Percentiles rank a stretch among this genome's conserved stretches.
These are phyloP conservation scores for Xylaria sp. DNA, from an alignment of 2,329 filamentous ascomycete genomes.

Conservation along the genomic window DNA sequence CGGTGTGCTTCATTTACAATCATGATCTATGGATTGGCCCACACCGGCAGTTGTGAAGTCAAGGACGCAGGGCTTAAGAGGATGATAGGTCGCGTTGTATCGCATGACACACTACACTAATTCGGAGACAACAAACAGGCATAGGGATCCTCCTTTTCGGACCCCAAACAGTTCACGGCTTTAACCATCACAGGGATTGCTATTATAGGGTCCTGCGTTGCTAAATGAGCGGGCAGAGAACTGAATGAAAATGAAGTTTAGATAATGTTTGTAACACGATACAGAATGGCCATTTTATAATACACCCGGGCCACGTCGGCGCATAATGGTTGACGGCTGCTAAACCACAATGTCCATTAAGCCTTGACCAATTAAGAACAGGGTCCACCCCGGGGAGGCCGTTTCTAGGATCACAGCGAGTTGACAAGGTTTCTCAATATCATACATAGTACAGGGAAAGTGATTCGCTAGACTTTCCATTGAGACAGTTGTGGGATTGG, in stretches of 20 bases:
- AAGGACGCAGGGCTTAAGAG: not conserved
- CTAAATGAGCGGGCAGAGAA: not conserved
- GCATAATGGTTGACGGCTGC: conserved; percentile 18
- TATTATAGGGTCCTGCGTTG: not conserved
- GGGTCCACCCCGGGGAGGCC: not conserved
- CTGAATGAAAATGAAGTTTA: no score
- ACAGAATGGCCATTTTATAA: conserved; percentile 2
- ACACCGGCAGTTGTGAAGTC: conserved; percentile 20
- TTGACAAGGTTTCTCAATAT: conserved; percentile 2
- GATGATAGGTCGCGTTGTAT: conserved; percentile 20
- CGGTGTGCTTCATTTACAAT: conserved; percentile 5
- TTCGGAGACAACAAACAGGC: conserved; percentile 2
- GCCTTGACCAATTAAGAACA: not conserved
- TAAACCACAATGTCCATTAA: not conserved
- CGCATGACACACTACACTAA: conserved; percentile 7
- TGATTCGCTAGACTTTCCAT: conserved; percentile 10
- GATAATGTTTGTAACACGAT: conserved; percentile 1
- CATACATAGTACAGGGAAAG: not conserved
- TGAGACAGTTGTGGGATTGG: conserved; percentile 14
- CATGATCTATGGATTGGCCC: not conserved
- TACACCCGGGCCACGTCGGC: not conserved
- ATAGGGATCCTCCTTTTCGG: conserved; percentile 13
- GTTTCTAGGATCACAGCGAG: not conserved
- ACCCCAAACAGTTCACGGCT: conserved; percentile 3
- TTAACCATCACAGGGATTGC: not conserved